Base-by-base conservation (phyloP, 768 basidiomycete genomes). In the Guyanaporus albipodus region DNA sequence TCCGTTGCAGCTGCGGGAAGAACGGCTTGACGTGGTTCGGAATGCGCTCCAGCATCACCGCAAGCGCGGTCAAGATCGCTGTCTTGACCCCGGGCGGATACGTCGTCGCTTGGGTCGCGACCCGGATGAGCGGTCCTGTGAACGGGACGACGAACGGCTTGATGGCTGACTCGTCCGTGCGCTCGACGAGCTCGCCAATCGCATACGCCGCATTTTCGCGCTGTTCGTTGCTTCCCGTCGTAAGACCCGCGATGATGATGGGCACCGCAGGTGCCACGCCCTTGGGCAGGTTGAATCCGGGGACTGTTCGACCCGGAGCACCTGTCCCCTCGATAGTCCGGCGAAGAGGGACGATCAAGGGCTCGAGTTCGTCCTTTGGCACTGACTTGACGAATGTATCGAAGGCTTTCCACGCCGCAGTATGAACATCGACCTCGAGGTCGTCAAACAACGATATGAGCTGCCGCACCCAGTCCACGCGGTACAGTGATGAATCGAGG, bases 1-100 rank as follows among this genome's bases (percentile, higher is more conserved):
- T 97, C 27, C 94, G 81, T 59, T 97, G 95, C 27, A 98, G 70
- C 59, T 98, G 96, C 2, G 95, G 96, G 78, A 97, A 97, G 83
- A 98, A 98, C 3, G 95, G 95, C 65, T 89, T 91, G 56, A 98
- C 91, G 55, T 95, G 89, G 4, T 76, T 72, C 0, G 94, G 93
- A 19, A 96, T 93, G 36, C 80, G 77, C 52, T 83, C 82, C 34
- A 98, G 73, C 81, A 97, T 90, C 18, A 83, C 80, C 0, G 83
- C 80, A 40, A 99, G 77, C 6, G 94, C 90, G 27, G 78, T 79
- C 24, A 99, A 76, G 55, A 99, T 94, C 11, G 87, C 93, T 4
- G 81, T 82, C 70, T 98, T 97, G 67, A 97, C 92, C 18, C 84
- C 89, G 1, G 94, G 88, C 7, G 96, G 92, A 64, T 92, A 89